These are phyloP conservation scores for Sporormia fimetaria DNA, from an alignment of 495 filamentous ascomycete species.

Conservation along the genomic window DNA sequence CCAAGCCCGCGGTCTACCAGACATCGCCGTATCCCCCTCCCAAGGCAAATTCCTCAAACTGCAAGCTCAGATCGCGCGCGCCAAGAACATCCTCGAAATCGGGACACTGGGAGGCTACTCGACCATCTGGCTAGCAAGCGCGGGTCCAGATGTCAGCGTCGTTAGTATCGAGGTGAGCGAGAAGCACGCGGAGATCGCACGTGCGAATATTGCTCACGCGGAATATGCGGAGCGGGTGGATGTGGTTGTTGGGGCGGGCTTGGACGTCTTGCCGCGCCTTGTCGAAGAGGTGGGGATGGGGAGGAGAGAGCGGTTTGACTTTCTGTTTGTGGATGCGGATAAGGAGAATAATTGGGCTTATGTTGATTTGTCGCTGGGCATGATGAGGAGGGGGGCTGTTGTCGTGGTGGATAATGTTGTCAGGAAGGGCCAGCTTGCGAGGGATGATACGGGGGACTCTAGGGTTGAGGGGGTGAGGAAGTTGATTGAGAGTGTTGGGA, in stretches of 20 bases:
- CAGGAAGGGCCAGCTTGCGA: constrained; percentile 27
- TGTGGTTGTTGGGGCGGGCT: constrained; percentile 25
- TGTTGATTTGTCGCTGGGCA: constrained; percentile 23
- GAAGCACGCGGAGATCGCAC: constrained; percentile 27
- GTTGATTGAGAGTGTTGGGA: constrained; percentile 39
- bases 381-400: constrained; percentile 18
- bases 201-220: constrained; percentile 25
- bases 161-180: constrained; percentile 27
- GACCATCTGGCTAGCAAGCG: constrained; percentile 28
- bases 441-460: constrained; percentile 17
- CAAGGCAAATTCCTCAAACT: constrained; percentile 30
- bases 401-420: constrained; percentile 35
- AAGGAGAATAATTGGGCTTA: constrained; percentile 34
- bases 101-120: constrained; percentile 32
- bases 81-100: constrained; percentile 30
- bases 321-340: constrained; percentile 34
- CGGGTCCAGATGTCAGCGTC: constrained; percentile 21
- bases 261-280: constrained; percentile 30
- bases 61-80: constrained; percentile 20
- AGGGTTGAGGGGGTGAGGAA: constrained; percentile 20
- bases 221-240: constrained; percentile 29
- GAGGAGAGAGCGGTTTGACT: constrained; percentile 26
- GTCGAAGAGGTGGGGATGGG: constrained; percentile 27
- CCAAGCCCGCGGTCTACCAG: constrained; percentile 21
- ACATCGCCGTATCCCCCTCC: constrained; percentile 27